These are phyloP conservation scores for Kwoniella sp. DNA, from an alignment of 768 basidiomycete species.

Conservation along the genomic window DNA sequence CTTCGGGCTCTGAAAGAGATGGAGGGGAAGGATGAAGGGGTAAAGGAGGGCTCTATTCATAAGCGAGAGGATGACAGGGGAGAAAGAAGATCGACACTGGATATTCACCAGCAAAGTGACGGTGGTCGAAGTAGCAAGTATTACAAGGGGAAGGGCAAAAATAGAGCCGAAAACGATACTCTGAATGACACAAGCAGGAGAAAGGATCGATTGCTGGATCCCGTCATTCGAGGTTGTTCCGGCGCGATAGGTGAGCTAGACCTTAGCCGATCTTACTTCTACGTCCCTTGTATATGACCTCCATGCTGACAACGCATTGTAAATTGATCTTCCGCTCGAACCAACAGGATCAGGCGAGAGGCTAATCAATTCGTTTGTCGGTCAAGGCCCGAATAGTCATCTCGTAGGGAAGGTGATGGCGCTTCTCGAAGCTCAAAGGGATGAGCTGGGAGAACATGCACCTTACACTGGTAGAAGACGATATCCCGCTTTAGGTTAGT, in stretches of 20 bases:
- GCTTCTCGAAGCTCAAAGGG: conserved; percentile 38
- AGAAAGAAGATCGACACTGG: conserved; percentile 1
- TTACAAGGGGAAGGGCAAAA: neutral
- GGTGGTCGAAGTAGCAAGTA: conserved; percentile 5
- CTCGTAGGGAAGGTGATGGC: conserved; percentile 19
- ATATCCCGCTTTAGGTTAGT: conserved; percentile 35
- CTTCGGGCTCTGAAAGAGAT: no score
- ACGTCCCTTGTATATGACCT: no score
- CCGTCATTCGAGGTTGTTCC: conserved; percentile 4
- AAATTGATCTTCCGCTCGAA: neutral
- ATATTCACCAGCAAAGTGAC: neutral
- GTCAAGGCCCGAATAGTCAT: neutral
- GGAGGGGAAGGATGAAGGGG: no score
- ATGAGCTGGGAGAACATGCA: conserved; percentile 29
- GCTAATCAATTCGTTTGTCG: neutral
- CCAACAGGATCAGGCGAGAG: conserved; percentile 3
- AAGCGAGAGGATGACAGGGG: no score
- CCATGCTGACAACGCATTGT: neutral
- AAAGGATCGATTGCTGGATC: conserved; percentile 1
- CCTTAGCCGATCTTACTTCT: no score
- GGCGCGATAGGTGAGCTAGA: conserved; percentile 13
- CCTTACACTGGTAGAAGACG: conserved; percentile 21
- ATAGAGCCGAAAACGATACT: neutral
- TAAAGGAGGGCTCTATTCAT: no score
- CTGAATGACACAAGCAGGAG: no score